Evolutionary conservation across 441 rosid species (phyloP).

Genomic region (Eutrema salsugineum): DNA sequence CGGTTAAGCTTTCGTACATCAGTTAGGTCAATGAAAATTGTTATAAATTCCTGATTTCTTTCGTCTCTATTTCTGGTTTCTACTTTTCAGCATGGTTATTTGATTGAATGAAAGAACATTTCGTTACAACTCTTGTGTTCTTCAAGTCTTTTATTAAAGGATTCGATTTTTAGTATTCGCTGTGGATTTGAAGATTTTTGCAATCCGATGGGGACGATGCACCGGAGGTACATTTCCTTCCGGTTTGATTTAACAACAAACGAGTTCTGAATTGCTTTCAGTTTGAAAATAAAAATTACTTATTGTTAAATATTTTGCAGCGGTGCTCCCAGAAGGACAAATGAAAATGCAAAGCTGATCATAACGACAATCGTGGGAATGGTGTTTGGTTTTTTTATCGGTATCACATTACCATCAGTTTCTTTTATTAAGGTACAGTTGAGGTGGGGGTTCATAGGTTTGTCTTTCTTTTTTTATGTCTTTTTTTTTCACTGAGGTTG

Average conservation of each 20-base stretch:
- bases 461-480: neutral
- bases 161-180: conserved; percentile 19
- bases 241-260: neutral
- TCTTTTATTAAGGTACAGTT: conserved; percentile 57
- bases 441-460: neutral
- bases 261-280: neutral
- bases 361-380: conserved; percentile 52
- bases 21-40: conserved; percentile 11
- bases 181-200: conserved; percentile 19
- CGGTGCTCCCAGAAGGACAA: conserved; percentile 54
- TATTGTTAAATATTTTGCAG: conserved; percentile 33
- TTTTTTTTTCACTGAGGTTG: conserved; percentile 16
- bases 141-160: conserved; percentile 19
- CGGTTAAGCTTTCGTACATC: neutral
- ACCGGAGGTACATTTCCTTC: conserved; percentile 51
- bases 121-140: conserved; percentile 12
- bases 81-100: neutral
- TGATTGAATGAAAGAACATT: neutral
- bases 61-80: neutral
- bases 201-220: conserved; percentile 40
- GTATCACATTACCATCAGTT: conserved; percentile 60
- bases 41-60: neutral
- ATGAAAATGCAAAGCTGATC: conserved; percentile 44
- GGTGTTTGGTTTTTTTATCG: conserved; percentile 67
- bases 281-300: neutral